Percentiles rank a stretch among this genome's conserved stretches.
Conservation (phyloP, 2,329 filamentous ascomycete species). For the Stagonosporopsis rhizophila region DNA sequence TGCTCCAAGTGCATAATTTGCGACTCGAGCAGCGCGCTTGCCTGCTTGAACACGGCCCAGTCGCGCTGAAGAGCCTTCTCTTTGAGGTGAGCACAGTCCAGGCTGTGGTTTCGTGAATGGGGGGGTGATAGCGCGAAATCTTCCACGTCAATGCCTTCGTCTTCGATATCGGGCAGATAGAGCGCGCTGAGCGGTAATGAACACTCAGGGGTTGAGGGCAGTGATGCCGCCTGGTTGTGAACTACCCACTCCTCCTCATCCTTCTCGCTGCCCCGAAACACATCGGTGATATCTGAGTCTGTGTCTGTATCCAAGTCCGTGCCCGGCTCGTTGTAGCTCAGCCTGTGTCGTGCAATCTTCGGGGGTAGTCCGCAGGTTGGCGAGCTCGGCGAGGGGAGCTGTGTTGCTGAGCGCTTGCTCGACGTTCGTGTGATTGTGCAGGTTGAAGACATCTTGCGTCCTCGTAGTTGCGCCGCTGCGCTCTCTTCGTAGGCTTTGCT, state of each 20-base stretch:
- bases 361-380: conserved; percentile 44
- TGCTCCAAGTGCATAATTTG: conserved; percentile 22
- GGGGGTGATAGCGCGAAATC: conserved; percentile 39
- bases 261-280: conserved; percentile 23
- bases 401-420: conserved; percentile 47
- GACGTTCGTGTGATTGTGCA: conserved; percentile 38
- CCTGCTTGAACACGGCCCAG: conserved; percentile 30
- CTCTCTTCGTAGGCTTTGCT: conserved; percentile 21
- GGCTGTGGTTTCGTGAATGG: conserved; percentile 32
- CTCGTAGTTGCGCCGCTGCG: conserved; percentile 28
- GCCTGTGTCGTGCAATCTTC: conserved; percentile 42
- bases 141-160: conserved; percentile 36
- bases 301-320: conserved; percentile 32
- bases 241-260: conserved; percentile 29
- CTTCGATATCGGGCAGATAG: conserved; percentile 34
- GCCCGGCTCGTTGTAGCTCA: conserved; percentile 29
- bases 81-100: conserved; percentile 24
- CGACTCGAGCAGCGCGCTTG: conserved; percentile 17
- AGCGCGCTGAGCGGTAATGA: conserved; percentile 25
- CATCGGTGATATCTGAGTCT: conserved; percentile 29
- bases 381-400: conserved; percentile 46
- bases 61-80: conserved; percentile 27
- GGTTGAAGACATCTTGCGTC: conserved; percentile 38
- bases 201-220: conserved; percentile 33
- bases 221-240: conserved; percentile 29